Evolutionary conservation across 1,284 basidiomycete species (phyloP), one percentile per base, ranked within the genome.

Genomic region (Austroboletus novae-zelandiae): DNA sequence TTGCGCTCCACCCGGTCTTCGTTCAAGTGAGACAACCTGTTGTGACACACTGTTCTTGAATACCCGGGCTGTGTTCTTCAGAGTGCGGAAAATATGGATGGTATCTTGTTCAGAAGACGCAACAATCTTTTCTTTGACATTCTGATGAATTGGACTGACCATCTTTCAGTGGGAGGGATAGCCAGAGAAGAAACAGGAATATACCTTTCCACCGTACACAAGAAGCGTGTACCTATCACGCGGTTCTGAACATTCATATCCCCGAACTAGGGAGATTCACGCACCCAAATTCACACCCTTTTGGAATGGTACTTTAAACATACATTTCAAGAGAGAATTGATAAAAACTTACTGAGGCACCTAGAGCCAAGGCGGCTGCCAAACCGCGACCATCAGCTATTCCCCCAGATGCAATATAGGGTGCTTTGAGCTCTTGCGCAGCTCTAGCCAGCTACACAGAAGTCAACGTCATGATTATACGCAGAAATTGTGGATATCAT

Each of bases 71-170:
- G 93, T 95, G 68, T 96, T 96, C 61, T 80, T 78, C 44, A 96
- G 71, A 0, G 88, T 89, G 50, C 94, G 83, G 78, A 98, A 94
- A 61, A 97, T 95, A 71, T 97, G 95, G 8, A 87, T 71, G 1
- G 88, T 89, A 63, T 96, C 89, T 50, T 79, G 77, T 70, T 98
- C 94, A 7, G 79, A 83, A 7, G 91, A 84, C 10, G 80, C 75
- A 45, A 98, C 87, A 47, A 98, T 96, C 67, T 82, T 88, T 47
- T 93, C 77, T 71, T 98, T 98, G 78, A 98, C 91, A 58, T 84
- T 90, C 57, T 89, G 79, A 70, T 97, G 93, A 54, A 96, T 94
- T 17, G 91, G 85, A 48, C 89, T 85, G 49, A 37, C 54, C 23
- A 7, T 47, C 23, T 47, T 47, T 52, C 43, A 55, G 40, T 25